These are phyloP conservation scores for Dovyalis caffra DNA, from an alignment of 345 rosid species.

Conservation along the genomic window DNA sequence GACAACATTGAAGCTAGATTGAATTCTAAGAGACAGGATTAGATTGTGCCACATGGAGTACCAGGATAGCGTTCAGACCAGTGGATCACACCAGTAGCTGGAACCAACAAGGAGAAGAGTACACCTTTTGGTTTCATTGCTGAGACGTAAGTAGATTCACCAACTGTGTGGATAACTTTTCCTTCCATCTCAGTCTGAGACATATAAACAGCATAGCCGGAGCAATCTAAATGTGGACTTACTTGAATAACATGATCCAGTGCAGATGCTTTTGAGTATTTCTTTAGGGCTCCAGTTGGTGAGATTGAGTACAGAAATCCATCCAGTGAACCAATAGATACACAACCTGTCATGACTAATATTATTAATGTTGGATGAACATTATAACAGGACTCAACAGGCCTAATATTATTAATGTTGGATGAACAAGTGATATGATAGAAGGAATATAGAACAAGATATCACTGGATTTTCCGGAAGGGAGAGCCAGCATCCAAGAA, in stretches of 20 bases:
- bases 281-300: slow-evolving; percentile 57
- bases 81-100: slow-evolving; percentile 56
- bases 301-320: slow-evolving; percentile 79
- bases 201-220: slow-evolving; percentile 65
- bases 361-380: too few relatives aligned
- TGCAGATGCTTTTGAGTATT: slow-evolving; percentile 39
- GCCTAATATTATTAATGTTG: too few relatives aligned
- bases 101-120: slow-evolving; percentile 62
- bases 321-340: slow-evolving; percentile 80
- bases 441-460: too few relatives aligned
- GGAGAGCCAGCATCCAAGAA: too few relatives aligned
- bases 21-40: background rate
- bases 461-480: too few relatives aligned
- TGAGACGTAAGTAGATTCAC: slow-evolving; percentile 44
- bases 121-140: slow-evolving; percentile 57
- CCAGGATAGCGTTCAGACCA: slow-evolving; percentile 90
- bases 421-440: too few relatives aligned
- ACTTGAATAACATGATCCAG: slow-evolving; percentile 54
- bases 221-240: slow-evolving; percentile 64
- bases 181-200: slow-evolving; percentile 67
- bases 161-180: slow-evolving; percentile 36
- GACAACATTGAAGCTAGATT: background rate
- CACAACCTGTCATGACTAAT: slow-evolving; percentile 57
- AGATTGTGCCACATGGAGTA: slow-evolving; percentile 9
- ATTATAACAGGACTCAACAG: too few relatives aligned